Base-by-base conservation (phyloP, 805 yeast genomes). In the Saccharomycopsis sp. region DNA sequence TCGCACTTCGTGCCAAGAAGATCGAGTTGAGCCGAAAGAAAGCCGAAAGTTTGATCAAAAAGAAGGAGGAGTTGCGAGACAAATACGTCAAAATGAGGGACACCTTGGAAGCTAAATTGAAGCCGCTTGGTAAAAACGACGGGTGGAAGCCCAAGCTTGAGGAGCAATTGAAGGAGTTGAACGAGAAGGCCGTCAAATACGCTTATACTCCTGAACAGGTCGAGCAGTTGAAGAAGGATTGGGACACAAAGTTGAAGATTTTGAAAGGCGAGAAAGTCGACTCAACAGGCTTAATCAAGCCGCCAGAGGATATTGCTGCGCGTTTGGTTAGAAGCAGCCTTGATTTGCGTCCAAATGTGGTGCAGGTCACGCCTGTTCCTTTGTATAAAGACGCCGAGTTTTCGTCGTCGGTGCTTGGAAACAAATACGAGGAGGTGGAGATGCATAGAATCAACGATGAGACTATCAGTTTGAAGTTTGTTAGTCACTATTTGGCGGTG, bases 11-110 rank as follows among this genome's bases (percentile, higher is more conserved):
- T 23, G 18, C 50, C 59, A 63, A 50, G 50, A 54, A 52, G 18
- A 18, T 29, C 16, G n/a, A 16, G n/a, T 47, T 46, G 18, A 12
- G 21, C 54, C 21, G 34, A 57, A 51, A 50, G 57, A 57, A 9
- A 54, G 58, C 48, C 62, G 64, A 40, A 61, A 62, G 29, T 20
- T 52, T 15, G 24, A 24, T 52, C 34, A 29, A 18, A 34, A 48
- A 56, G n/a, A 58, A 52, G 37, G 62, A 55, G 55, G 57, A 21
- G 62, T 59, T 29, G 61, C 41, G 21, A 34, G 53, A 23, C 21
- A 62, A 59, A 55, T 60, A 23, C 52, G 58, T 34, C 62, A 55
- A 7, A 54, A 64, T 53, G 16, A 16, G 15, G 9, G 23, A 37
- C 16, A 15, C 40, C 8, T 24, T 44, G 23, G 37, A 44, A 8